Percentiles rank a stretch among this genome's conserved stretches.
phyloP scores from a whole-genome alignment of 2,329 filamentous ascomycete genomes.

The Curvularia verruculosa region DNA sequence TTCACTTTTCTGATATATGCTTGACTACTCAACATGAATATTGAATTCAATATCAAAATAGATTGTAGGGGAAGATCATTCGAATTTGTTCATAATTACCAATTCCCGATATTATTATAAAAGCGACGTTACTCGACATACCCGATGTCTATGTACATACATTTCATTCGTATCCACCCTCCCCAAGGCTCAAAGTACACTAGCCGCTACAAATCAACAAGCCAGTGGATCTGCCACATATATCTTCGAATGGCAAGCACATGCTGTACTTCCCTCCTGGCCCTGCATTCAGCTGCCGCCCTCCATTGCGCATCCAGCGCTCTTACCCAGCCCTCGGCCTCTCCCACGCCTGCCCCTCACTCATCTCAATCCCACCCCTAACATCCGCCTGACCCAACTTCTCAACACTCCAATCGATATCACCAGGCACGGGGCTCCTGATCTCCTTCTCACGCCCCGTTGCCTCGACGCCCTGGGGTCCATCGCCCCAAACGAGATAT shows the following conservation, averaged over 20 bases:
- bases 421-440: slow-evolving; percentile 31
- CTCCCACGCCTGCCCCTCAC: slow-evolving; percentile 29
- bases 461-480: slow-evolving; percentile 21
- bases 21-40: too few species aligned
- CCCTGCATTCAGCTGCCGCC: neutral
- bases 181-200: neutral
- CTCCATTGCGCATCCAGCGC: neutral
- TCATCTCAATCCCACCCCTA: slow-evolving; percentile 28
- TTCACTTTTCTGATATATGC: too few species aligned
- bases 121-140: slow-evolving; percentile 4
- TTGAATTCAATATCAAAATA: too few species aligned
- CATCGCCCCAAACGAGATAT: slow-evolving; percentile 58
- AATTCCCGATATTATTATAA: neutral
- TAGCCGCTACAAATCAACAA: too few species aligned
- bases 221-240: too few species aligned
- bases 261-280: too few species aligned
- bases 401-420: slow-evolving; percentile 20
- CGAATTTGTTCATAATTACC: neutral
- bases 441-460: slow-evolving; percentile 29
- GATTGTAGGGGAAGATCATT: too few species aligned
- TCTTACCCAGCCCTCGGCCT: slow-evolving; percentile 24
- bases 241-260: too few species aligned
- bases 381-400: slow-evolving; percentile 17
- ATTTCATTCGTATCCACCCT: neutral
- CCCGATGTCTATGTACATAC: slow-evolving; percentile 3